These are phyloP conservation scores for Pseudopediastrum boryanum DNA, from an alignment of 139 green algal genomes.

Conservation along the genomic window DNA sequence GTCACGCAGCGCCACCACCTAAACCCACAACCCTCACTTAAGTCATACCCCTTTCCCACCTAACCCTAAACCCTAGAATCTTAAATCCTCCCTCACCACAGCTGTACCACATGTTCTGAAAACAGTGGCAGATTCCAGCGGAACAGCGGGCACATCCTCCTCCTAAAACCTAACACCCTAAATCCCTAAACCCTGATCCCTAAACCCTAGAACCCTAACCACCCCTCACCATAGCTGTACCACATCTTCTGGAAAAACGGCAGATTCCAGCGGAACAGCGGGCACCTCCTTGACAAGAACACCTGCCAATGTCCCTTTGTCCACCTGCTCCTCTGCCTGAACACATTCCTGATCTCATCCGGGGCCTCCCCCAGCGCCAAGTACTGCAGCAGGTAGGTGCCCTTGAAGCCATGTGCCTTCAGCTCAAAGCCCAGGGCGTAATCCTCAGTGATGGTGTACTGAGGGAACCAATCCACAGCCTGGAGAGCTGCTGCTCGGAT, in stretches of 20 bases:
- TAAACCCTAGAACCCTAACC: too few relatives aligned
- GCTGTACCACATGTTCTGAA: conserved; percentile 17
- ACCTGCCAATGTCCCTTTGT: conserved; percentile 75
- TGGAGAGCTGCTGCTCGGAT: conserved; percentile 48
- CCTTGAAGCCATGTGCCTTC: background rate
- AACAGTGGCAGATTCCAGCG: too few relatives aligned
- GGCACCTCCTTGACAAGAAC: conserved; percentile 8
- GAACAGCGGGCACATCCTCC: too few relatives aligned
- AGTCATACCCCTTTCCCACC: too few relatives aligned
- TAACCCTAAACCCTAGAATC: too few relatives aligned
- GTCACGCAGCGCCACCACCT: too few relatives aligned
- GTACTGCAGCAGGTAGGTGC: conserved; percentile 70
- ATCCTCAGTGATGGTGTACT: conserved; percentile 55
- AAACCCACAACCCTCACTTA: too few relatives aligned
- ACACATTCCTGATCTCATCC: conserved; percentile 78
- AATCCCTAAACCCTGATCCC: too few relatives aligned
- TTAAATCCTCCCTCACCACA: too few relatives aligned
- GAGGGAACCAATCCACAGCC: conserved; percentile 58
- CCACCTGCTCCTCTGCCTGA: conserved; percentile 81
- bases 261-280: conserved; percentile 8
- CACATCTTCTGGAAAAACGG: background rate
- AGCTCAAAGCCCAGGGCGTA: conserved; percentile 48
- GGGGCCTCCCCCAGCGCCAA: conserved; percentile 75
- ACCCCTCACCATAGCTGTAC: conserved; percentile 21
- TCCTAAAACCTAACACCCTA: too few relatives aligned